phyloP scores from a whole-genome alignment of 2,329 filamentous ascomycete genomes.

The Cladorrhinum sp. region DNA sequence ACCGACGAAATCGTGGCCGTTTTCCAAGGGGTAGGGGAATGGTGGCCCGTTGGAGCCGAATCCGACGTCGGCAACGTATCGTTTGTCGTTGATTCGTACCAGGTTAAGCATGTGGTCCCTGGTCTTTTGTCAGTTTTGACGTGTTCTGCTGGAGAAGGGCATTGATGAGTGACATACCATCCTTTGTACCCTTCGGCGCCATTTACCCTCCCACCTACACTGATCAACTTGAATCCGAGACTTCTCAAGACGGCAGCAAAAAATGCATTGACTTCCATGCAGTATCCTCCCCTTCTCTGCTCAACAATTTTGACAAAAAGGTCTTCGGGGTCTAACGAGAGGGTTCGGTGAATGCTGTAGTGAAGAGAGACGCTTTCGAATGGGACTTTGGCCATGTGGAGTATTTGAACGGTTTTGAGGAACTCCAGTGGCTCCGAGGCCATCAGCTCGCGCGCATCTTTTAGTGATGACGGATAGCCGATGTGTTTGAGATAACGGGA shows the following conservation, averaged over 20 bases:
- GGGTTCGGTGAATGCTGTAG: conserved; percentile 36
- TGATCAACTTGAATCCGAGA: conserved; percentile 49
- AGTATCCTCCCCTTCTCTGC: conserved; percentile 49
- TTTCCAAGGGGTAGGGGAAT: conserved; percentile 33
- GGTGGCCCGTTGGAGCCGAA: conserved; percentile 50
- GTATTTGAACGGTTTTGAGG: conserved; percentile 33
- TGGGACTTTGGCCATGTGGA: conserved; percentile 49
- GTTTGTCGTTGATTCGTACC: conserved; percentile 47
- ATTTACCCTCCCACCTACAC: conserved; percentile 45
- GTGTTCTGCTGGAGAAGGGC: neutral
- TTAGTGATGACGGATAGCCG: conserved; percentile 22
- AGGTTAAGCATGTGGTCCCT: conserved; percentile 61
- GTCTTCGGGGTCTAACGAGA: conserved; percentile 32
- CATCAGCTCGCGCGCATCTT: conserved; percentile 10
- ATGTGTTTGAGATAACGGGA: conserved; percentile 32
- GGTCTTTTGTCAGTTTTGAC: conserved; percentile 21
- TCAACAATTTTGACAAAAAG: conserved; percentile 38
- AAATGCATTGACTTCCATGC: conserved; percentile 46
- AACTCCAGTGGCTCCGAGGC: conserved; percentile 28
- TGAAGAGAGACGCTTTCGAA: conserved; percentile 55
- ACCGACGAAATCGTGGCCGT: conserved; percentile 31
- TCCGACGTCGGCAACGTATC: conserved; percentile 56
- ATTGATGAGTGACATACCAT: conserved; percentile 25
- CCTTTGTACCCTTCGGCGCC: conserved; percentile 24
- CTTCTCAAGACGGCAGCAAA: conserved; percentile 47